Percentiles rank a stretch among this genome's conserved stretches.
These are phyloP conservation scores for Castanopsis chinensis DNA, from an alignment of 306 rosid species.

Conservation along the genomic window DNA sequence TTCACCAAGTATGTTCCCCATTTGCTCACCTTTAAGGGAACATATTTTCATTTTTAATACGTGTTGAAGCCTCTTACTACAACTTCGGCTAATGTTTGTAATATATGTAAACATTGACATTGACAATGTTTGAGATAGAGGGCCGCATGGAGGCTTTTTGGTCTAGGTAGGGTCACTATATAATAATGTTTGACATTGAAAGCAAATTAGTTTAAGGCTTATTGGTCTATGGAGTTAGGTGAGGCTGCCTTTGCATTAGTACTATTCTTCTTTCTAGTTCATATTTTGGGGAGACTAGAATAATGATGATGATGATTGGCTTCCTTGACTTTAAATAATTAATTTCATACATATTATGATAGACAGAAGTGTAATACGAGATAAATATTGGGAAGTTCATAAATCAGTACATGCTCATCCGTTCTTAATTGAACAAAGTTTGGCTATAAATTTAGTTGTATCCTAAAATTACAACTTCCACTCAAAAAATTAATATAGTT, in stretches of 20 bases:
- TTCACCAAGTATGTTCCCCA: conserved; percentile 23
- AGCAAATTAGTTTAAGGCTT: conserved; percentile 4
- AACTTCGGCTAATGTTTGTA: background rate
- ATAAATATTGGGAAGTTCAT: too few relatives aligned
- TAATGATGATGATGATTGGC: background rate
- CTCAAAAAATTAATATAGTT: too few relatives aligned
- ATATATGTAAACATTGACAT: conserved; percentile 6
- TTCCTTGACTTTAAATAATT: background rate
- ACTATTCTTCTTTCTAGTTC: background rate
- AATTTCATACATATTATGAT: background rate
- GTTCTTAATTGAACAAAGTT: too few relatives aligned
- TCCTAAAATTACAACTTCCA: too few relatives aligned
- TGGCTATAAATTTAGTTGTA: too few relatives aligned
- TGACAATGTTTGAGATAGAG: conserved; percentile 8
- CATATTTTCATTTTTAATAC: conserved; percentile 21
- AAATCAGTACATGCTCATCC: too few relatives aligned
- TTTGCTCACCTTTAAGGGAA: conserved; percentile 32
- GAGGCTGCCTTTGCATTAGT: conserved; percentile 8
- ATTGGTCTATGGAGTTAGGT: conserved; percentile 13
- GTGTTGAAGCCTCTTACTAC: conserved; percentile 5
- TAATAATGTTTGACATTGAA: conserved; percentile 22
- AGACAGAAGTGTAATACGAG: too few relatives aligned
- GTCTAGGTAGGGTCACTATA: conserved; percentile 14
- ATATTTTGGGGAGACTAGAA: background rate
- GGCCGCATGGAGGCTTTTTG: conserved; percentile 2